phyloP scores from a whole-genome alignment of 805 yeast genomes.

The Dipodascus geniculatus region DNA sequence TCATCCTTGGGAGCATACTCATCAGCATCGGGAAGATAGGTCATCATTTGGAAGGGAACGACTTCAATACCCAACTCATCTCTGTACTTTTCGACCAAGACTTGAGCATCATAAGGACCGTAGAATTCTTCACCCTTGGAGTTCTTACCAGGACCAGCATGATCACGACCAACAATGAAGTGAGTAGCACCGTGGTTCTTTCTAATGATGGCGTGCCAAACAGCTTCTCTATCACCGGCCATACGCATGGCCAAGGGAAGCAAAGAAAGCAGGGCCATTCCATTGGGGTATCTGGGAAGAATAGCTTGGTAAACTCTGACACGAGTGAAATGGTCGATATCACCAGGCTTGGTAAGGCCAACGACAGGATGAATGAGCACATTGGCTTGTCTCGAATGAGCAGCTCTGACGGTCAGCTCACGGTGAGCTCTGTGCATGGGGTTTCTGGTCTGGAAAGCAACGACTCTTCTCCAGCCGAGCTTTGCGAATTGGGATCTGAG shows the following conservation, averaged over 20 bases:
- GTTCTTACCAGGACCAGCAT: conserved; percentile 90
- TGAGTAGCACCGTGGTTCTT: conserved; percentile 95
- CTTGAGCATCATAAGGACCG: conserved; percentile 96
- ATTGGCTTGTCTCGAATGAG: conserved; percentile 80
- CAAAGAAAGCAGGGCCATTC: conserved; percentile 80
- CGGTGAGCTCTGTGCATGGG: conserved; percentile 99
- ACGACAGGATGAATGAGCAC: conserved; percentile 94
- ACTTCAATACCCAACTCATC: conserved; percentile 78
- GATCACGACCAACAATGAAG: conserved; percentile 96
- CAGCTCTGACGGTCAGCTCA: conserved; percentile 92
- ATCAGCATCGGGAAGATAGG: conserved; percentile 89
- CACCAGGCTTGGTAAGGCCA: conserved; percentile 95
- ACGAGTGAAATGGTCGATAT: conserved; percentile 94
- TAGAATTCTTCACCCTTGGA: conserved; percentile 88
- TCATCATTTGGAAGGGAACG: conserved; percentile 95
- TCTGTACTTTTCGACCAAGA: conserved; percentile 60
- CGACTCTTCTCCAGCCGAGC: conserved; percentile 79
- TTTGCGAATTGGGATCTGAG: conserved; percentile 71
- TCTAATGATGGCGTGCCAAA: conserved; percentile 96
- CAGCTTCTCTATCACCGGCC: conserved; percentile 98
- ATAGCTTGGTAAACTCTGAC: conserved; percentile 90
- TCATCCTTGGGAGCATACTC: conserved; percentile 93
- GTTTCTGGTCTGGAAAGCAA: conserved; percentile 95
- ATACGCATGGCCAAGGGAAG: conserved; percentile 96
- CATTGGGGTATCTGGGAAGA: conserved; percentile 85